Percentiles rank a stretch among this genome's conserved stretches.
Conservation (phyloP, 2,329 filamentous ascomycete genomes). For the Cytospora schulzeri region DNA sequence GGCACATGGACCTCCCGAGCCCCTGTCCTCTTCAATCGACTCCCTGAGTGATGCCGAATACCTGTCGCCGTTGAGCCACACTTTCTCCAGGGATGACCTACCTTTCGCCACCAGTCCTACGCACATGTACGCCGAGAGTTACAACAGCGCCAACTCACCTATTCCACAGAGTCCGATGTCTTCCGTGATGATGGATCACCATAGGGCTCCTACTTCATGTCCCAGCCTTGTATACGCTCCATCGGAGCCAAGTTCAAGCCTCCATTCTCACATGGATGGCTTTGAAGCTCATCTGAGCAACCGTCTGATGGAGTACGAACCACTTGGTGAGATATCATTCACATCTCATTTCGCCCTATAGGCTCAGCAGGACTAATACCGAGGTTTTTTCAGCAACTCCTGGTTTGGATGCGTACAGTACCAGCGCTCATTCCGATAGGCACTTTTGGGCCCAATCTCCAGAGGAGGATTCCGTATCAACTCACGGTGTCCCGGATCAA, state of each 20-base stretch:
- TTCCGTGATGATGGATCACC: conserved; percentile 57
- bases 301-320: conserved; percentile 58
- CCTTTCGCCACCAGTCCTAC: conserved; percentile 58
- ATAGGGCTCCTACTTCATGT: conserved; percentile 58
- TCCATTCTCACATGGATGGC: conserved; percentile 60
- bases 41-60: conserved; percentile 66
- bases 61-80: conserved; percentile 57
- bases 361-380: conserved; percentile 30
- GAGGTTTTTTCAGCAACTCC: conserved; percentile 46
- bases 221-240: conserved; percentile 63
- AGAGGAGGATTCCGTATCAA: conserved; percentile 49
- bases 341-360: conserved; percentile 37
- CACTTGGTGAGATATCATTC: conserved; percentile 54
- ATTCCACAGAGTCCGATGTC: conserved; percentile 58
- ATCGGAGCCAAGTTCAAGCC: conserved; percentile 62
- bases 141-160: conserved; percentile 54
- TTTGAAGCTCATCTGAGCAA: conserved; percentile 58
- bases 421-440: conserved; percentile 51
- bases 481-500: conserved; percentile 44
- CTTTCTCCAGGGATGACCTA: conserved; percentile 56
- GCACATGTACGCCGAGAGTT: conserved; percentile 58
- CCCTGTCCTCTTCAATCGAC: conserved; percentile 58
- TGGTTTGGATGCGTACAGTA: conserved; percentile 55
- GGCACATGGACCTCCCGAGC: conserved; percentile 47
- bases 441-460: conserved; percentile 51